Percentiles rank a stretch among this genome's conserved stretches.
Conservation (phyloP, 495 filamentous ascomycete genomes). For the Arthonia radiata region DNA sequence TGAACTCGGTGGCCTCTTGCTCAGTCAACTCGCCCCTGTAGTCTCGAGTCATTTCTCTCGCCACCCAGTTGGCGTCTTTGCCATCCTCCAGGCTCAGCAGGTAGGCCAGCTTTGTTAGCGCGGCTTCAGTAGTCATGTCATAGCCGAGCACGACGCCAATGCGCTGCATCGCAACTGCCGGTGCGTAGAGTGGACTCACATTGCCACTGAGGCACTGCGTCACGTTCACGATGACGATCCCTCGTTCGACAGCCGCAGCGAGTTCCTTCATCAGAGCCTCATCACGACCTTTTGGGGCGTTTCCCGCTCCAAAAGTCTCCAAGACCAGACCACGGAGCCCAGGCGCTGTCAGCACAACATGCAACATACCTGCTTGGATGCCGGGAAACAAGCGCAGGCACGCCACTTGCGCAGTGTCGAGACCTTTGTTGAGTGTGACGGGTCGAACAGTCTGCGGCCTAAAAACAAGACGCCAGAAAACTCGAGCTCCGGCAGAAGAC, state of each 20-base stretch:
- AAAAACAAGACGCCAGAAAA: constrained; percentile 62
- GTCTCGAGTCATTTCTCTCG: constrained; percentile 44
- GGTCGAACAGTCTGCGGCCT: constrained; percentile 46
- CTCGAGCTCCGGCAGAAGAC: constrained; percentile 52
- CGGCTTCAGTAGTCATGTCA: constrained; percentile 84
- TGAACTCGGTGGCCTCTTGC: constrained; percentile 34
- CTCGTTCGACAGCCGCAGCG: constrained; percentile 46
- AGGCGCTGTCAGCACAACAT: constrained; percentile 58
- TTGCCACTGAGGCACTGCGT: constrained; percentile 78
- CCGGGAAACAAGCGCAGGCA: constrained; percentile 89
- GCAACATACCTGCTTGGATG: constrained; percentile 85
- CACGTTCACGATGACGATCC: constrained; percentile 77
- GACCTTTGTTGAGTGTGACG: constrained; percentile 51
- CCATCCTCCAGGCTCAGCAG: constrained; percentile 45
- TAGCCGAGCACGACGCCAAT: constrained; percentile 82
- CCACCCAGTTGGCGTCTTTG: constrained; percentile 35
- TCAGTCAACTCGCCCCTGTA: constrained; percentile 77
- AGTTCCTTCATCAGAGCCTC: constrained; percentile 63
- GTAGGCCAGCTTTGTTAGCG: constrained; percentile 80
- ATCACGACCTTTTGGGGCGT: constrained; percentile 68
- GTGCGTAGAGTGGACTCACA: constrained; percentile 75
- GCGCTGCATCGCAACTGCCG: constrained; percentile 64
- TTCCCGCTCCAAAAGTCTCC: constrained; percentile 90
- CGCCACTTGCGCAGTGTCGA: constrained; percentile 74
- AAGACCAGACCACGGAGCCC: constrained; percentile 64